Base-by-base conservation (phyloP, 495 filamentous ascomycete genomes). In the Aspergillus ostianus region DNA sequence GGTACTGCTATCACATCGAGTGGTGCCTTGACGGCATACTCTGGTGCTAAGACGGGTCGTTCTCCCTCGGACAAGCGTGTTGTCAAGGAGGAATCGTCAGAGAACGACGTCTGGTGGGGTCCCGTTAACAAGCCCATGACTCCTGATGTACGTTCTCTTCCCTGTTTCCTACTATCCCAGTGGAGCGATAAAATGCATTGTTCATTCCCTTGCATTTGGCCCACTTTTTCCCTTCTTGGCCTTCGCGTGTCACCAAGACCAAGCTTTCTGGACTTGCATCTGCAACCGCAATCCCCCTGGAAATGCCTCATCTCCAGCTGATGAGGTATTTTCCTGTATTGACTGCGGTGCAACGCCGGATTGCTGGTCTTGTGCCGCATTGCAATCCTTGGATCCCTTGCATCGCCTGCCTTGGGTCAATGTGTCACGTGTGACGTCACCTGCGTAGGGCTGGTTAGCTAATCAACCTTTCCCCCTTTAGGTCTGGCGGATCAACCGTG, bases 401-500 rank as follows among this genome's bases (percentile, higher is more conserved):
- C 56, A 46, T 54, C 60, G 3, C 4, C 36, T 59, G 45, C 51
- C 60, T 56, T 60, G 19, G 30, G 45, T 44, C 63, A 60, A 23
- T 30, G 52, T 59, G 58, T 70, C 70, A 73, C 62, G 60, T 18
- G 68, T 80, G 76, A 79, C 72, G 65, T 77, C 72, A 76, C 68
- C 17, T 30, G 26, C 19, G 46, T 61, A 62, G 57, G 50, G 53
- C 60, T 63, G 57, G 66, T 64, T 64, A 65, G 66, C 64, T 64
- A 59, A 57, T 32, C 30, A 6, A 32, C 30, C 8, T 32, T 7
- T 48, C 47, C 53, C 47, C 6, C n/a, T 23, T 27, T 69, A 98
- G 94, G 93, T 98, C 73, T 98, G 94, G 94, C 90, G 92, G 66
- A 98, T 98, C 82, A 98, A 98, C 87, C 88, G 94, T 66, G 94